These are phyloP conservation scores for Orobanche coerulescens DNA, from an alignment of 257 asterid species.

Conservation along the genomic window DNA sequence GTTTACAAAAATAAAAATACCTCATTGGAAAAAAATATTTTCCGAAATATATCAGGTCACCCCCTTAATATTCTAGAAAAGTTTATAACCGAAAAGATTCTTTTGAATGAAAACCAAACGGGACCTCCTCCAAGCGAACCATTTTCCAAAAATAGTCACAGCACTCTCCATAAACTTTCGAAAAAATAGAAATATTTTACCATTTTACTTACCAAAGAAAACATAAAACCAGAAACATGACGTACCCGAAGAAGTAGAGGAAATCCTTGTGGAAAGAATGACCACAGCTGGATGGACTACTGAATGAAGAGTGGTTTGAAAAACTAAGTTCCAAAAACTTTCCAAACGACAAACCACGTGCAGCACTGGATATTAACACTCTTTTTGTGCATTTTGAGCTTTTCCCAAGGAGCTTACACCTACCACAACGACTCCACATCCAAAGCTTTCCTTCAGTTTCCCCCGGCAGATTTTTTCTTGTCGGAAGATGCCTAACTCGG, in stretches of 20 bases:
- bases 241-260: conserved; percentile 90
- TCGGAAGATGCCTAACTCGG: conserved; percentile 64
- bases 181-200: too few species aligned
- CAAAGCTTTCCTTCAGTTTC: conserved; percentile 85
- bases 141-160: too few species aligned
- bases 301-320: conserved; percentile 67
- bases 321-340: conserved; percentile 88
- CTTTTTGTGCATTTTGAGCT: conserved; percentile 62
- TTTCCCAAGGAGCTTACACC: conserved; percentile 48
- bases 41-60: too few species aligned
- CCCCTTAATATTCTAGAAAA: too few species aligned
- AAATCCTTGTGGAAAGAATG: conserved; percentile 88
- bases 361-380: conserved; percentile 72
- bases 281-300: conserved; percentile 61
- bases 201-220: background rate
- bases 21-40: too few species aligned
- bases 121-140: too few species aligned
- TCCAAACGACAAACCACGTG: conserved; percentile 85
- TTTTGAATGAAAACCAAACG: too few species aligned
- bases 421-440: conserved; percentile 99
- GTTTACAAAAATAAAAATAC: too few species aligned
- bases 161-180: too few species aligned
- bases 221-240: background rate
- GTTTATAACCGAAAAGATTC: too few species aligned
- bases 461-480: conserved; percentile 53